Base-by-base conservation (phyloP, 1,284 basidiomycete genomes). In the Vanrija pseudolonga region DNA sequence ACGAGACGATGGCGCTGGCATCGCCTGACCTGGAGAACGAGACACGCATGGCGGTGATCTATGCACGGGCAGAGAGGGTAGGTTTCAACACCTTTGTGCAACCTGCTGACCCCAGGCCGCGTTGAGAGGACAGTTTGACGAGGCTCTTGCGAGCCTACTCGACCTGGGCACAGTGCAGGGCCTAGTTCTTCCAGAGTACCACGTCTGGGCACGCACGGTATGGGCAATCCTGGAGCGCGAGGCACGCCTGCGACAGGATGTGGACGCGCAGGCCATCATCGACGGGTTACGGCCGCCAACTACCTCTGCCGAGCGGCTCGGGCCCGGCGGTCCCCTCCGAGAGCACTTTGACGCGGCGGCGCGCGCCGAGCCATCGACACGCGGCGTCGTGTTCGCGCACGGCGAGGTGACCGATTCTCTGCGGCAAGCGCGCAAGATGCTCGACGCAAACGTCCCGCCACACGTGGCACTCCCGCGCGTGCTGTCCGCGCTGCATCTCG, bases 381-480 rank as follows among this genome's bases (percentile, higher is more conserved):
- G 62, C 15, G 57, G 59, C 3, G 55, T 64, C 32, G 50, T 56
- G 20, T 56, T 63, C 17, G 58, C 66, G 0, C 64, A 68, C 44
- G 63, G 57, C 20, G 51, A 68, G 45, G 57, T 72, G 17, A 56
- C 49, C 5, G 38, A 40, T 3, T 42, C 51, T 4, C 57, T 67
- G 2, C 45, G 50, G 6, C 62, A 57, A 28, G 67, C 65, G 3
- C 51, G 57, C 15, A 63, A 63, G 19, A 58, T 69, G 40, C 55
- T 61, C 24, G 45, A 56, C 22, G 22, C 57, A 3, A 43, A 57
- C n/a, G 36, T 59, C 4, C 69, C 71, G 3, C 22, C 67, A 2
- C 68, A 71, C 40, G 50, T 66, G 9, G 56, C 70, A 18, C 56
- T 75, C 6, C 71, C 67, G 4, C 53, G 57, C 18, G 55, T 72